phyloP scores from a whole-genome alignment of 2,329 filamentous ascomycete genomes.

The Alternaria dauci region DNA sequence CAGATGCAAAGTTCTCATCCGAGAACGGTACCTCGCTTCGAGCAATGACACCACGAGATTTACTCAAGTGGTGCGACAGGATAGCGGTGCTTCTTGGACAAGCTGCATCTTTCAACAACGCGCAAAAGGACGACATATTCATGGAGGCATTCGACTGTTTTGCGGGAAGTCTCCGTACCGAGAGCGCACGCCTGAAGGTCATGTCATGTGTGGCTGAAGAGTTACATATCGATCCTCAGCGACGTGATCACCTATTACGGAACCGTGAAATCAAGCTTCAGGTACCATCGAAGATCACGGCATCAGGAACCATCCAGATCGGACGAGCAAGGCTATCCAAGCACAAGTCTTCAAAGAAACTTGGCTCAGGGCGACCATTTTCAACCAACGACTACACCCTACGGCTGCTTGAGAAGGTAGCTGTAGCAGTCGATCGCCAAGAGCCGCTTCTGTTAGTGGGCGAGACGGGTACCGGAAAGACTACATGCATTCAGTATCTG shows the following conservation, averaged over 20 bases:
- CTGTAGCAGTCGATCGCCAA: constrained; percentile 79
- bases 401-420: constrained; percentile 85
- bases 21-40: constrained; percentile 66
- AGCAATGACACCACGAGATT: constrained; percentile 74
- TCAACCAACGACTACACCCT: constrained; percentile 88
- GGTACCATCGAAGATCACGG: constrained; percentile 41
- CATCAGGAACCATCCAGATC: constrained; percentile 42
- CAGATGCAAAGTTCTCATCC: constrained; percentile 57
- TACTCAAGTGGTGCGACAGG: constrained; percentile 90
- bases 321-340: constrained; percentile 59
- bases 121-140: constrained; percentile 85
- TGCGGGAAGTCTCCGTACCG: constrained; percentile 77
- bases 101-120: constrained; percentile 69
- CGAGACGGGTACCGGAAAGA: constrained; percentile 98
- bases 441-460: constrained; percentile 95
- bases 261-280: constrained; percentile 73
- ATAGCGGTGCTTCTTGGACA: constrained; percentile 71
- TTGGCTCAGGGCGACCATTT: constrained; percentile 65
- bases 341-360: constrained; percentile 52
- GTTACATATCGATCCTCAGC: constrained; percentile 84
- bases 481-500: constrained; percentile 92
- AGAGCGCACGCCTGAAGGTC: constrained; percentile 66
- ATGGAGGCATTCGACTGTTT: constrained; percentile 95
- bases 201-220: constrained; percentile 80
- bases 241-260: constrained; percentile 78